phyloP scores from a whole-genome alignment of 1,284 basidiomycete species.

The Leccinum pseudoinsigne region DNA sequence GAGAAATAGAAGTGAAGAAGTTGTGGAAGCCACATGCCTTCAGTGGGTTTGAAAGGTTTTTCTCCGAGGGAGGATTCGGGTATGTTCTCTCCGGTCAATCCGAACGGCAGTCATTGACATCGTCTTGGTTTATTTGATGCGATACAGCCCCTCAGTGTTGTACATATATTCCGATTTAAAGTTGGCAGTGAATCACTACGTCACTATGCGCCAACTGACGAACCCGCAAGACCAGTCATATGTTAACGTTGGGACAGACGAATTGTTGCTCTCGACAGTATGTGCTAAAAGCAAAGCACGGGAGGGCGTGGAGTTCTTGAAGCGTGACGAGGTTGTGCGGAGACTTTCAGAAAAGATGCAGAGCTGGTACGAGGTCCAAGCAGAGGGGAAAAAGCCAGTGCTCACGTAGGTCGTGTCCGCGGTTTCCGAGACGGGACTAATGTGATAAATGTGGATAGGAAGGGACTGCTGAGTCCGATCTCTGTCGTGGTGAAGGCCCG shows the following conservation, averaged over 20 bases:
- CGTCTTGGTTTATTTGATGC: not conserved
- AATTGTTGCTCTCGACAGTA: conserved; percentile 48
- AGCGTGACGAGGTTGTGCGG: conserved; percentile 66
- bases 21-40: conserved; percentile 72
- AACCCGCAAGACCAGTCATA: conserved; percentile 68
- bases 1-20: conserved; percentile 59
- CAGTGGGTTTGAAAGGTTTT: conserved; percentile 50
- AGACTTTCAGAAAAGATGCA: conserved; percentile 67
- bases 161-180: conserved; percentile 47
- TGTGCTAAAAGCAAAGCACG: conserved; percentile 43
- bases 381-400: conserved; percentile 50
- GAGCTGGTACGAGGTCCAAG: conserved; percentile 62
- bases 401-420: conserved; percentile 48
- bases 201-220: conserved; percentile 59
- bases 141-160: conserved; percentile 41
- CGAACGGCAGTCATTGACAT: conserved; percentile 3
- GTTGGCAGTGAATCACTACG: conserved; percentile 59
- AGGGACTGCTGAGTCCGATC: conserved; percentile 72
- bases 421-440: not conserved
- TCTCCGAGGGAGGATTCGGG: conserved; percentile 61
- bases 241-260: conserved; percentile 62
- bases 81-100: conserved; percentile 31
- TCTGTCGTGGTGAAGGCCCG: conserved; percentile 68
- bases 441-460: conserved; percentile 45
- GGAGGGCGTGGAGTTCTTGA: conserved; percentile 53